Percentiles rank a stretch among this genome's conserved stretches.
phyloP scores from a whole-genome alignment of 2,329 filamentous ascomycete species.

The Huntiella abstrusa region DNA sequence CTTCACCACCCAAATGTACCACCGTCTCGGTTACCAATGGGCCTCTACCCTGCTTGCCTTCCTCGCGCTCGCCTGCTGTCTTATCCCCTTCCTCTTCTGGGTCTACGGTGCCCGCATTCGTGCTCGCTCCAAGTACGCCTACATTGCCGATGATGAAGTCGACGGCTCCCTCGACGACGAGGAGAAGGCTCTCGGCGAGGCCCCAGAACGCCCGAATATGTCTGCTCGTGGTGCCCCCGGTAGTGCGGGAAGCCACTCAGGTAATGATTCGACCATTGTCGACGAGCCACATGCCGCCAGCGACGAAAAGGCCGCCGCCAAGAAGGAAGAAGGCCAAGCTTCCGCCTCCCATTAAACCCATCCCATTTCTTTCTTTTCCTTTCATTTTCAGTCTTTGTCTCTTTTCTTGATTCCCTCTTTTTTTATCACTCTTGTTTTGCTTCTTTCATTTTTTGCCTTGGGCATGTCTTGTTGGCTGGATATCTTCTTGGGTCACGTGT shows the following conservation, averaged over 20 bases:
- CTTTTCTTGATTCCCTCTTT: no score
- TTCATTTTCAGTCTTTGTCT: background rate
- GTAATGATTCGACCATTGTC: constrained; percentile 8
- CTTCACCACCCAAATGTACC: constrained; percentile 70
- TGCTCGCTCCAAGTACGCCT: constrained; percentile 52
- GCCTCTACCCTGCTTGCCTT: constrained; percentile 55
- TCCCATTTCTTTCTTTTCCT: background rate
- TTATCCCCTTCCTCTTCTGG: constrained; percentile 71
- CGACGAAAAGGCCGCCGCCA: background rate
- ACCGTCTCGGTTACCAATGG: constrained; percentile 55
- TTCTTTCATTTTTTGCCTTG: no score
- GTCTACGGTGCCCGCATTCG: constrained; percentile 55
- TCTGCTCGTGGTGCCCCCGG: background rate
- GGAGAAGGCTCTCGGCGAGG: background rate
- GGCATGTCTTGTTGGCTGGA: no score
- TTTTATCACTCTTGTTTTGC: no score
- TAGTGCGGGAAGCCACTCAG: constrained; percentile 5
- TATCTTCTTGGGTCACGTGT: no score
- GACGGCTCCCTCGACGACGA: constrained; percentile 4
- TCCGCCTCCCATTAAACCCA: background rate
- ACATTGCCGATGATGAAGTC: constrained; percentile 34
- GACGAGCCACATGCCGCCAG: constrained; percentile 1
- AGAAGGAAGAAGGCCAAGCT: constrained; percentile 6
- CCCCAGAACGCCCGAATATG: background rate
- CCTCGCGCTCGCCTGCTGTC: constrained; percentile 57